Evolutionary conservation across 345 rosid genomes (phyloP), one percentile per base, ranked within the genome.

Genomic region (Citrus inodora): DNA sequence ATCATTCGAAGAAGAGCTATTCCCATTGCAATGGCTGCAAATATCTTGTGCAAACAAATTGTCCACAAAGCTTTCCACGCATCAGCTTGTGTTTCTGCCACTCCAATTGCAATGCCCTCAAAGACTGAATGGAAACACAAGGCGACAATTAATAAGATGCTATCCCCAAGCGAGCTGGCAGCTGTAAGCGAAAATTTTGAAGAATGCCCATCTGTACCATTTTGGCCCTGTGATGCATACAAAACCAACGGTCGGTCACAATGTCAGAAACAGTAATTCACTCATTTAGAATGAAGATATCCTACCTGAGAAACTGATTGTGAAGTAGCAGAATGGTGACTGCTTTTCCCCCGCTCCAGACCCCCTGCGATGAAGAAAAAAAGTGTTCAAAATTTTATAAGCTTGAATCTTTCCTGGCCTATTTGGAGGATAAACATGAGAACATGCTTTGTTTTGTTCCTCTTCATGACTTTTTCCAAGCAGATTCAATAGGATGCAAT

Each of bases 61-160:
- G 97, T 92, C 94, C 98, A 90, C 38, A 90, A 64, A 38, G 97
- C 92, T 86, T 80, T 92, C 93, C 93, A 92, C 0, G 97, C 98
- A 68, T 92, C 92, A 14, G 82, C 78, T 75, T 87, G 46, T 0
- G 89, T 88, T 83, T 87, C 85, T 25, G 93, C 92, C 32, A 94
- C 89, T 61, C 97, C 95, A 5, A 90, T 90, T 1, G 97, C 97
- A 58, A 91, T 89, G 71, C 98, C 98, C 79, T 92, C 98, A 58
- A 94, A 94, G 0, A 94, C 87, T 2, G 97, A 94, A 87, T 94
- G 98, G 85, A 94, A 92, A 77, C 98, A 94, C 78, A 94, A 81
- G 10, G 98, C 97, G 1, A 87, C 73, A 1, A 94, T 92, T 87
- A 94, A 74, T 30, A 94, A 69, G 65, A 94, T 82, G 80, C 92